Base-by-base conservation (phyloP, 2,329 filamentous ascomycete genomes). In the Aciculosporium take region DNA sequence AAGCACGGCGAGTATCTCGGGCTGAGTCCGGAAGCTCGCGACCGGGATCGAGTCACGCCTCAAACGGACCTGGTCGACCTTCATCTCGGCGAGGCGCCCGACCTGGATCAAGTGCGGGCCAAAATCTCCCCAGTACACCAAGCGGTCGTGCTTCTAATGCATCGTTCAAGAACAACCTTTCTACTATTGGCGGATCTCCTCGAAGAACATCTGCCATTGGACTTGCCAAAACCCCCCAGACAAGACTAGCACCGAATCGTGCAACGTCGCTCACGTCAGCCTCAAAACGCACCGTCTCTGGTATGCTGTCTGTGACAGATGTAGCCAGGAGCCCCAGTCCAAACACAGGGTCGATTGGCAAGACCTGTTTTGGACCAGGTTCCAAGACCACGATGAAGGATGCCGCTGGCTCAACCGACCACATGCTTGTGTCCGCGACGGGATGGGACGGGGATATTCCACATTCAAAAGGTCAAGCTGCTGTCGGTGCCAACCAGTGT, bases 21-120 rank as follows among this genome's bases (percentile, higher is more conserved):
- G 62, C 66, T 5, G 63, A 58, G 37, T 67, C 63, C 21, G 57
- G 56, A n/a, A 54, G 54, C 17, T 74, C 70, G 8, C 61, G 69
- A 8, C 71, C 71, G 2, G 64, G 66, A 53, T 85, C 58, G 48
- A 81, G 63, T 66, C 80, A 63, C 67, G 81, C 57, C 54, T 78
- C 58, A 62, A 83, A 65, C 63, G 71, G 54, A 50, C 81, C 69
- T 57, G 72, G 54, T 60, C 64, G 63, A 23, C 63, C 69, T 13
- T 60, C 63, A 0, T 70, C 70, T 18, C 66, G 67, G 24, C 68
- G 67, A 29, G 62, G 63, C 4, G 75, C 69, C 50, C 67, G 74
- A 18, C 74, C 69, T 7, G 69, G 71, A 2, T 76, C 75, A 3
- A 72, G 68, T 51, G 66, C 64, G 27, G 74, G 62, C 45, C 68